A percentile compares a stretch with the other conserved stretches of the same genome.
These are phyloP conservation scores for Fusarium nelsonii DNA, from an alignment of 2,329 filamentous ascomycete species.

Conservation along the genomic window DNA sequence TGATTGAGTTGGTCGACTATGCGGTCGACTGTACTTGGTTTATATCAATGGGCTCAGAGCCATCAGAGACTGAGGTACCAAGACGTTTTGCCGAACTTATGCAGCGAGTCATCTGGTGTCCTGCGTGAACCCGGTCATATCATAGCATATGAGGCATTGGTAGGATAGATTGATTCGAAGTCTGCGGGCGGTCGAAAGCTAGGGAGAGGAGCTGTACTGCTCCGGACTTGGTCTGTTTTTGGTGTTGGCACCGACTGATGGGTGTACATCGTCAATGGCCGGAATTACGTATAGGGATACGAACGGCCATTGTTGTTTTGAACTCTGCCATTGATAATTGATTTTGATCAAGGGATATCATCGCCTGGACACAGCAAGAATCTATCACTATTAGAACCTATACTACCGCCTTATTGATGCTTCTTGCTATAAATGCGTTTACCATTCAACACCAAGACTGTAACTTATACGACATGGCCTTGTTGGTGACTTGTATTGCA, in stretches of 20 bases:
- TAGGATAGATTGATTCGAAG: conserved; percentile 12
- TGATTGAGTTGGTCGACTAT: not conserved
- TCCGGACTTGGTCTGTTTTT: conserved; percentile 9
- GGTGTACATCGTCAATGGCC: not conserved
- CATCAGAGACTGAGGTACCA: not conserved
- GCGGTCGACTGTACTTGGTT: not conserved
- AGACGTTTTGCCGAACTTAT: not conserved
- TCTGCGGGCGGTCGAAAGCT: conserved; percentile 32
- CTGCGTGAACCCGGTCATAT: conserved; percentile 20
- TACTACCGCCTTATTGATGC: not conserved
- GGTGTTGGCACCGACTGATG: conserved; percentile 9
- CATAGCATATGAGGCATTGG: conserved; percentile 13
- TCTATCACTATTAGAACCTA: not conserved
- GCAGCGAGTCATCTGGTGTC: not conserved
- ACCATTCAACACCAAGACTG: not conserved
- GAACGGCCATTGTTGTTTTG: not conserved
- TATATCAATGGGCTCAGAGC: not conserved
- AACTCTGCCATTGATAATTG: not conserved
- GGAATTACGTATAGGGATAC: not conserved
- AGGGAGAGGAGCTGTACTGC: conserved; percentile 4
- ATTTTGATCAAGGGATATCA: not conserved
- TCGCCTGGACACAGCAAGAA: no score
- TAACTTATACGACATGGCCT: no score
- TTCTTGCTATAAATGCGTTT: not conserved
- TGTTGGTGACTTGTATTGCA: not conserved